Evolutionary conservation across 1,284 basidiomycete genomes (phyloP).

Genomic region (Prillingera fragicola): DNA sequence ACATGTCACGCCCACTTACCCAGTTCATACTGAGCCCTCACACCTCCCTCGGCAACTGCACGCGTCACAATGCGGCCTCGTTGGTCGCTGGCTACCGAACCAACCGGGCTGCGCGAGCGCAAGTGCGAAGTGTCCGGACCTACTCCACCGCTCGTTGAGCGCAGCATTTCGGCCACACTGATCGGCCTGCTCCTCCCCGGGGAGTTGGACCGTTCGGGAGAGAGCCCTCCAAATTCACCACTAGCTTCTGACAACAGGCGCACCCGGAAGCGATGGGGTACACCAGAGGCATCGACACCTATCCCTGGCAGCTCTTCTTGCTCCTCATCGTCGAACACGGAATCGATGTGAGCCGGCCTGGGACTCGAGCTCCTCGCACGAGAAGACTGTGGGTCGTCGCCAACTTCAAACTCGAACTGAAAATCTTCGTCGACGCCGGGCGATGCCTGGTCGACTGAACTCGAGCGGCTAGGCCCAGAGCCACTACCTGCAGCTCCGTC

Average conservation of each 20-base stretch:
- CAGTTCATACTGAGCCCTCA: slow-evolving; percentile 47
- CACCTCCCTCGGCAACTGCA: slow-evolving; percentile 18
- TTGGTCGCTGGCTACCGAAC: too few species aligned
- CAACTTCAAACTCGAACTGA: slow-evolving; percentile 45
- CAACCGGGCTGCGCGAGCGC: too few species aligned
- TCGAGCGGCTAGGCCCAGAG: neutral
- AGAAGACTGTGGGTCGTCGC: slow-evolving; percentile 18
- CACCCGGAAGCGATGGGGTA: slow-evolving; percentile 26
- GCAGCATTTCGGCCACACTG: slow-evolving; percentile 32
- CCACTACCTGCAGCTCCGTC: slow-evolving; percentile 13
- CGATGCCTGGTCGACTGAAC: neutral
- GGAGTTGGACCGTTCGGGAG: too few species aligned
- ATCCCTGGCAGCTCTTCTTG: neutral
- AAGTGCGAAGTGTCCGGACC: too few species aligned
- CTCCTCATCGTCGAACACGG: slow-evolving; percentile 18
- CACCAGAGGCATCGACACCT: neutral
- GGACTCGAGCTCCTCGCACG: slow-evolving; percentile 11
- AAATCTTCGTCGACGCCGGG: slow-evolving; percentile 22
- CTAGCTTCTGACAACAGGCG: slow-evolving; percentile 27
- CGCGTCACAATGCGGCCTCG: slow-evolving; percentile 7
- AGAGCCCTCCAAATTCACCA: too few species aligned
- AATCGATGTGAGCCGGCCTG: slow-evolving; percentile 28
- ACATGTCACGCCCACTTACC: slow-evolving; percentile 27
- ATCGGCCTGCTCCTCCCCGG: too few species aligned
- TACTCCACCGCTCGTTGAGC: neutral